Base-by-base conservation (phyloP, 2,329 filamentous ascomycete genomes). In the Diaporthe humulicola region DNA sequence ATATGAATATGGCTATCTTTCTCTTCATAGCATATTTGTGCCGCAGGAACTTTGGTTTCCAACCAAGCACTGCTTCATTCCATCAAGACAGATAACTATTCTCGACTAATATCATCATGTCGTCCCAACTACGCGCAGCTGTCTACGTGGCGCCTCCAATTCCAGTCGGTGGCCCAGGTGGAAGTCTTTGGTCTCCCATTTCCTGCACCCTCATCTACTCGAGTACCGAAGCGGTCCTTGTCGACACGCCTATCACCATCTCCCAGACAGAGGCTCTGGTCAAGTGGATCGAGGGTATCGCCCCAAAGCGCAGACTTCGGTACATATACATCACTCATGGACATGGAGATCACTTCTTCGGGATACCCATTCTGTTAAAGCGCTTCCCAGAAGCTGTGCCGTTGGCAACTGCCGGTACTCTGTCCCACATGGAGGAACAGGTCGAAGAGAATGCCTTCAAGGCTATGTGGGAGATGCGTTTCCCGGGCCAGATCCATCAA, bases 301-400 rank as follows among this genome's bases (percentile, higher is more conserved):
- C 54, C 22, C 54, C 54, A 14, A 57, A 57, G 6, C 54, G 54
- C 15, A 57, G 19, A 17, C 54, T 57, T 22, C 54, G 54, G 17
- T 36, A 57, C 54, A 57, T 56, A 56, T 57, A 57, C 10, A 57
- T 57, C 30, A 57, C 54, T 33, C 30, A 57, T 33, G 54, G 54
- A 36, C 54, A 57, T 7, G 54, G 54, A 7, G 54, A 57, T 12
- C 54, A 57, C 30, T 57, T 57, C 17, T 57, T 57, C 9, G 54
- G 54, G 9, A 57, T 57, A 33, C 54, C 54, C 30, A 33, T 33
- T 12, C 54, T 57, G 17, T 7, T 57, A 15, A 33, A 57, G 30
- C 54, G 54, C 54, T 57, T 57, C 28, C 54, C 54, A 36, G 54
- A 57, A 22, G 54, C 54, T 10, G 10, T 57, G 17, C 54, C 54